phyloP scores from a whole-genome alignment of 2,329 filamentous ascomycete genomes.

The Paraconiothyrium brasiliense region DNA sequence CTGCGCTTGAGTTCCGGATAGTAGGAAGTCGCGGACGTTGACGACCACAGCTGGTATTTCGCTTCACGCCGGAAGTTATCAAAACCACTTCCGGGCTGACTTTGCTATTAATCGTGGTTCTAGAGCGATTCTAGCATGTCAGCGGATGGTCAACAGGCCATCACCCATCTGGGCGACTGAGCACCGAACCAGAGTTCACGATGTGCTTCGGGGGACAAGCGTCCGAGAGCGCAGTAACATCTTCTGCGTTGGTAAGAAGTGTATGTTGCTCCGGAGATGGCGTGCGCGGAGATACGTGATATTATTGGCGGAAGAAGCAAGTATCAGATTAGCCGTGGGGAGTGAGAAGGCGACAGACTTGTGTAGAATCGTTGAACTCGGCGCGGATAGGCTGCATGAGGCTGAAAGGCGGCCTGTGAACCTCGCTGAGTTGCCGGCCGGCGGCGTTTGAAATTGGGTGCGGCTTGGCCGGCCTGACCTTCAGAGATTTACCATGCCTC shows the following conservation, averaged over 20 bases:
- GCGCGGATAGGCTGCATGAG: constrained; percentile 11
- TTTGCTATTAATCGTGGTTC: background rate
- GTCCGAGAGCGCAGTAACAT: background rate
- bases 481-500: constrained; percentile 6
- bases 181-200: background rate
- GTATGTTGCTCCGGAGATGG: background rate
- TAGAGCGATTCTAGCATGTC: background rate
- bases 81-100: no score
- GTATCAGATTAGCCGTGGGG: background rate
- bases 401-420: constrained; percentile 13
- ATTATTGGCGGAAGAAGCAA: constrained; percentile 14
- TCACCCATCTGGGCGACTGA: background rate
- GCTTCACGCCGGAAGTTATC: no score
- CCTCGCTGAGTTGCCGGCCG: constrained; percentile 9
- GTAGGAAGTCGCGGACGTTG: no score
- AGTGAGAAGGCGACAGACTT: constrained; percentile 1
- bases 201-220: background rate
- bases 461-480: constrained; percentile 8
- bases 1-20: no score
- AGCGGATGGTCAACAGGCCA: background rate
- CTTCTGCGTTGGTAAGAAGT: background rate
- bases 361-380: constrained; percentile 10
- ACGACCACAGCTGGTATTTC: no score
- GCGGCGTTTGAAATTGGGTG: constrained; percentile 11
- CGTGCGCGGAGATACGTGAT: background rate